Evolutionary conservation across 1,284 basidiomycete genomes (phyloP), one percentile per base, ranked within the genome.

Genomic region (Ceratobasidium sp.): DNA sequence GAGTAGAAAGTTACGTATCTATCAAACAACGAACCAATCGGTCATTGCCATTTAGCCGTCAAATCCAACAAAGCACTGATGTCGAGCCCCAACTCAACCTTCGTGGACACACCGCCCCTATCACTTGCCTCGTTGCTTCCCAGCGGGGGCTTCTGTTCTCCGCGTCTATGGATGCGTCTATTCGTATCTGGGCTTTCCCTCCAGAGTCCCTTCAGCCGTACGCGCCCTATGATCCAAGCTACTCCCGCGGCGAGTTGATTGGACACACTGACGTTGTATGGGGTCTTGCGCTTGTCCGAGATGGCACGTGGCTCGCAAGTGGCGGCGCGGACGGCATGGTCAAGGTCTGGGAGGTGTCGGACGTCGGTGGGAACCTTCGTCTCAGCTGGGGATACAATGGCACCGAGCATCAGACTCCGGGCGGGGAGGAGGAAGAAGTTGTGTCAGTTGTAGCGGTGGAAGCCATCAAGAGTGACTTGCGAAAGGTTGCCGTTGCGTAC

Each of bases 191-290:
- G 96, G 88, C 89, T 24, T 84, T 98, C 56, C 95, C 95, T 7
- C 78, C 87, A 13, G 82, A 87, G 1, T 85, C 88, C 54, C 90
- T 89, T 83, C 94, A 88, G 80, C 95, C 89, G 19, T 98, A 98
- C 81, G 93, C 93, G 8, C 90, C 95, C 0, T 95, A 93, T 81
- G 95, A 98, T 78, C 87, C 92, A 66, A 89, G 89, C 1, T 87
- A 90, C 22, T 86, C 90, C 48, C 86, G 92, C 48, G 92, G 92
- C 43, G 91, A 92, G 76, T 88, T 98, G 37, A 89, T 96, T 48
- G 96, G 95, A 0, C 95, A 98, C 81, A 94, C 94, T 0, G 95
- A 98, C 81, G 94, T 94, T 2, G 92, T 98, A 13, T 98, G 97
- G 96, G 96, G 96, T 80, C 84, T 98, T 63, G 91, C 92, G 29